These are phyloP conservation scores for Gossypium thurberi DNA, from an alignment of 345 rosid genomes.

Conservation along the genomic window DNA sequence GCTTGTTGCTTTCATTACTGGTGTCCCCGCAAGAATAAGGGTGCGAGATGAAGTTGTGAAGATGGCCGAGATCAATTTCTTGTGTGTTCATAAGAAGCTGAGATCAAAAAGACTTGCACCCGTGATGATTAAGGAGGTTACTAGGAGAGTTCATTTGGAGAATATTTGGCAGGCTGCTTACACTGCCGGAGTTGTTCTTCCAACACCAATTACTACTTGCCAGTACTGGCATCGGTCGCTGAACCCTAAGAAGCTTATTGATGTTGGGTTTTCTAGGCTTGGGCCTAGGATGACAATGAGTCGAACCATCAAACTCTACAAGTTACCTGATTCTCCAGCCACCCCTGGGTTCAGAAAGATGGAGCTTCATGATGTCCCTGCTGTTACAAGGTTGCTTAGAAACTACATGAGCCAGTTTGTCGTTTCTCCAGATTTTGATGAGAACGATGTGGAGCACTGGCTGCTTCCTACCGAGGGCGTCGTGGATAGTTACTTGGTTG, in stretches of 20 bases:
- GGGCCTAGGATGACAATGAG: slow-evolving; percentile 98
- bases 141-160: slow-evolving; percentile 88
- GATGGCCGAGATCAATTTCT: slow-evolving; percentile 92
- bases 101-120: slow-evolving; percentile 93
- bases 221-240: slow-evolving; percentile 96
- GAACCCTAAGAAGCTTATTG: slow-evolving; percentile 95
- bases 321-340: slow-evolving; percentile 60
- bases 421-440: slow-evolving; percentile 87
- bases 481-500: slow-evolving; percentile 77
- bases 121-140: slow-evolving; percentile 95
- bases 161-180: slow-evolving; percentile 95
- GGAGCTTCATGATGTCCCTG: slow-evolving; percentile 83
- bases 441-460: slow-evolving; percentile 89
- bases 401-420: slow-evolving; percentile 61
- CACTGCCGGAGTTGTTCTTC: slow-evolving; percentile 89
- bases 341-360: slow-evolving; percentile 89
- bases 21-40: slow-evolving; percentile 83
- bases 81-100: slow-evolving; percentile 95
- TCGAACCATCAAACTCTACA: slow-evolving; percentile 82
- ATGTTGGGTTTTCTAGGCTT: slow-evolving; percentile 90
- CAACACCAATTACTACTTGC: slow-evolving; percentile 81
- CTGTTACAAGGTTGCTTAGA: slow-evolving; percentile 74
- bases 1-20: slow-evolving; percentile 88
- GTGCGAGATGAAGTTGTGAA: slow-evolving; percentile 64
- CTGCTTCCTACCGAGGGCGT: slow-evolving; percentile 77